Evolutionary conservation across 1,139 yeast genomes (phyloP).

Genomic region (Candida dubliniensis): DNA sequence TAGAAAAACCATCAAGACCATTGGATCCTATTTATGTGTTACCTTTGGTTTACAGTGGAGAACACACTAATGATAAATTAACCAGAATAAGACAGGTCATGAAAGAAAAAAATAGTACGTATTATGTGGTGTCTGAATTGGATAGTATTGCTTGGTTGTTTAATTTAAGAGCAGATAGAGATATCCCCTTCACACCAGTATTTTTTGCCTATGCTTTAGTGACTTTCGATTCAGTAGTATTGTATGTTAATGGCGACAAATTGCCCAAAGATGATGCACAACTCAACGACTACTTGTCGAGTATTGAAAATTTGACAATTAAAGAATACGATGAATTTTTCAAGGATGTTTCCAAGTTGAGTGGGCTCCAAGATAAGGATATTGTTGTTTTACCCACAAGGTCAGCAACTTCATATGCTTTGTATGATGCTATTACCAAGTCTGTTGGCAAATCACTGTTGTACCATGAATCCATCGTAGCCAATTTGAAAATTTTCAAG

Average conservation of each 20-base stretch:
- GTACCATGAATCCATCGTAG: slow-evolving; percentile 33
- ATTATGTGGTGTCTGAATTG: slow-evolving; percentile 42
- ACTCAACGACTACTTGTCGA: slow-evolving; percentile 26
- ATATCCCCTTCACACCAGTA: slow-evolving; percentile 50
- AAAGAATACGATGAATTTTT: slow-evolving; percentile 34
- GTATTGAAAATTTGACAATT: slow-evolving; percentile 29
- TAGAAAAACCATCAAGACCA: slow-evolving; percentile 40
- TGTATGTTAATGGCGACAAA: slow-evolving; percentile 43
- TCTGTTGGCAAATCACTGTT: slow-evolving; percentile 27
- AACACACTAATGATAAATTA: slow-evolving; percentile 35
- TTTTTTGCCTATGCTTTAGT: slow-evolving; percentile 50
- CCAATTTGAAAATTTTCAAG: slow-evolving; percentile 38
- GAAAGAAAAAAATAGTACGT: slow-evolving; percentile 22
- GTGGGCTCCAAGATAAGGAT: slow-evolving; percentile 12
- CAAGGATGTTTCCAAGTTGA: slow-evolving; percentile 26
- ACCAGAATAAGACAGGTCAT: slow-evolving; percentile 27
- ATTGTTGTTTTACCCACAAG: slow-evolving; percentile 34
- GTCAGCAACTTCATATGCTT: slow-evolving; percentile 34
- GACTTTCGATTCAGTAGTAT: slow-evolving; percentile 25
- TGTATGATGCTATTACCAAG: slow-evolving; percentile 30
- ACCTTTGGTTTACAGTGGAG: slow-evolving; percentile 45
- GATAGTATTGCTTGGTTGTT: slow-evolving; percentile 60
- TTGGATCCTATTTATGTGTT: slow-evolving; percentile 40
- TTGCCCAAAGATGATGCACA: slow-evolving; percentile 19
- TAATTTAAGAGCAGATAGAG: slow-evolving; percentile 47